Evolutionary conservation across 1,284 basidiomycete genomes (phyloP).

Genomic region (Marasmius sp.): DNA sequence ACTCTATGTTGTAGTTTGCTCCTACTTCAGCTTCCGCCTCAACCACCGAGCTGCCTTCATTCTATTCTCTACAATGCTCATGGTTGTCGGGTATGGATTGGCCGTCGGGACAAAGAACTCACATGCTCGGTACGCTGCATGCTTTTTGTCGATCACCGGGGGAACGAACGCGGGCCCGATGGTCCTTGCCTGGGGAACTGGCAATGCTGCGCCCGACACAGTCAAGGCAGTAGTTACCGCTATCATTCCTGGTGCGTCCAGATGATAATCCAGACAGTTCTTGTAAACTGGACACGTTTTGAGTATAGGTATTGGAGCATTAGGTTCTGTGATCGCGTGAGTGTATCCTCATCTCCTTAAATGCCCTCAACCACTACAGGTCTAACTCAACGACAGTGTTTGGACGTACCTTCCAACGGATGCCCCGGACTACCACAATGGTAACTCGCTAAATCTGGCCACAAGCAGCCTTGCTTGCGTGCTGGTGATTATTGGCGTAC

Average conservation of each 20-base stretch:
- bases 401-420: slow-evolving; percentile 41
- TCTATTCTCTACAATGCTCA: slow-evolving; percentile 29
- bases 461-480: slow-evolving; percentile 31
- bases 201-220: slow-evolving; percentile 43
- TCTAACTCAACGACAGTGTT: slow-evolving; percentile 21
- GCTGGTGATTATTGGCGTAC: slow-evolving; percentile 27
- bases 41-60: slow-evolving; percentile 32
- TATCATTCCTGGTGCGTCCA: slow-evolving; percentile 32
- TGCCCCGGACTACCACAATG: slow-evolving; percentile 42
- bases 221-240: slow-evolving; percentile 39
- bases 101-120: slow-evolving; percentile 35
- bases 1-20: slow-evolving; percentile 31
- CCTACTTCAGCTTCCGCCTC: slow-evolving; percentile 31
- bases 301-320: slow-evolving; percentile 30
- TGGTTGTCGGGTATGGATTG: slow-evolving; percentile 38
- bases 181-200: slow-evolving; percentile 39
- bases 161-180: slow-evolving; percentile 34
- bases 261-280: neutral
- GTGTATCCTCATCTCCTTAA: slow-evolving; percentile 10
- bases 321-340: slow-evolving; percentile 42
- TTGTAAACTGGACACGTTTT: neutral
- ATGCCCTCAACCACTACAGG: neutral
- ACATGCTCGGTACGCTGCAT: slow-evolving; percentile 42
- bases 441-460: slow-evolving; percentile 42
- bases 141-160: slow-evolving; percentile 37